Base-by-base conservation (phyloP, 2,329 filamentous ascomycete genomes). In the Calycina herbarum region DNA sequence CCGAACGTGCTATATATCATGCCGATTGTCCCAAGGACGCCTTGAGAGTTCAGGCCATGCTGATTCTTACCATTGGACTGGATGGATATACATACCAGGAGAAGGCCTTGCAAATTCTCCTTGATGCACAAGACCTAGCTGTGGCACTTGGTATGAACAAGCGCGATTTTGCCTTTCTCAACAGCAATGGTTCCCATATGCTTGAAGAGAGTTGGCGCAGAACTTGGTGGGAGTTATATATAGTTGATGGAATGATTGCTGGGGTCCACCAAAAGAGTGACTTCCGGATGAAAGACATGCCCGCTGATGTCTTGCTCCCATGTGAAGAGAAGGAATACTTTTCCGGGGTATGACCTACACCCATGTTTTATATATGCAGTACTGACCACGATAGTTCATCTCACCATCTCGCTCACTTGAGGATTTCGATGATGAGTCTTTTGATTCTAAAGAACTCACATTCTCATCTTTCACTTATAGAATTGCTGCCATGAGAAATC, bases 401-500 rank as follows among this genome's bases (percentile, higher is more conserved):
- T 80, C 89, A 33, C 75, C 82, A 1, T 82, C 87, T 1, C 82
- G 84, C 64, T 89, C 86, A 20, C 81, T 95, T n/a, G 84, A 89
- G 65, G 89, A 94, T 63, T 90, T 95, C 71, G 91, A 95, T 67
- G 86, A 91, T 63, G 79, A 80, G 4, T 79, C 84, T 64, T 83
- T 91, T 20, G 84, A 85, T 0, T 86, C 87, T 17, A 86, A 90
- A 57, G 84, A 88, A 7, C 83, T 85, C 45, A 82, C 85, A 40
- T 96, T 94, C 76, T 95, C 92, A 0, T 96, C 93, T 0, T 95
- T 91, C 75, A 85, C 91, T 3, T 96, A 96, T 76, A 88, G 92
- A 7, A 89, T 97, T 62, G 90, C 94, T 60, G 91, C 92, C 0
- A 85, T 89, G 11, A 86, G 91, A 1, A 93, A 94, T 67, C 81